A percentile compares a stretch with the other conserved stretches of the same genome.
Conservation (phyloP, 805 yeast species). For the Sugiyamaella smithiae region DNA sequence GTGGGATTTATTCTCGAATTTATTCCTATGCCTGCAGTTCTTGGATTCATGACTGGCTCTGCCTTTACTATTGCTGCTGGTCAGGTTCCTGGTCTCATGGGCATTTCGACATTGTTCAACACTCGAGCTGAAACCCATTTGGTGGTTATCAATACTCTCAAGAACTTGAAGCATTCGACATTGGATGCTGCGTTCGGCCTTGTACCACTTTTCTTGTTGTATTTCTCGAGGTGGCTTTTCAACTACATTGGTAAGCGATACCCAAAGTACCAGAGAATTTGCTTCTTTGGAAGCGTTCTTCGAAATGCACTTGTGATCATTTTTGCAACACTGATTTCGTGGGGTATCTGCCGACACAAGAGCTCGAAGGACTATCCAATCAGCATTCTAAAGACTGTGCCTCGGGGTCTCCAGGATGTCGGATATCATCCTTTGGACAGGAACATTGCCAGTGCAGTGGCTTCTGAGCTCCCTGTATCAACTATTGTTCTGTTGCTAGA, state of each 20-base stretch:
- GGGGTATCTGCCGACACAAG: constrained; percentile 62
- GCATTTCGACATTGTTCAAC: constrained; percentile 60
- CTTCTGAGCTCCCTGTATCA: constrained; percentile 81
- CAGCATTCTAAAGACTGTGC: constrained; percentile 70
- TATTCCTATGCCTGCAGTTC: constrained; percentile 86
- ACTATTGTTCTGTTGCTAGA: constrained; percentile 78
- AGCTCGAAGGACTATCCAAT: constrained; percentile 46
- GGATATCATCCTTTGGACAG: constrained; percentile 67
- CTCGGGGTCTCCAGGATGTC: constrained; percentile 74
- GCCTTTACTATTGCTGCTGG: constrained; percentile 80
- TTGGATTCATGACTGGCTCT: constrained; percentile 95
- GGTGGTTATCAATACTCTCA: constrained; percentile 68
- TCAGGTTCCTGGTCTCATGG: constrained; percentile 85
- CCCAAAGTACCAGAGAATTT: constrained; percentile 54
- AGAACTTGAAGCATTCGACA: constrained; percentile 64
- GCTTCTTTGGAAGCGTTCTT: constrained; percentile 71
- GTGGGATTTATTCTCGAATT: constrained; percentile 86
- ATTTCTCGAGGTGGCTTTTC: constrained; percentile 64
- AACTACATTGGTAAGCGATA: constrained; percentile 58
- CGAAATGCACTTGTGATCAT: constrained; percentile 81
- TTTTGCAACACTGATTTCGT: constrained; percentile 78
- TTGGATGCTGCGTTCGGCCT: constrained; percentile 90
- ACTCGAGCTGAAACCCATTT: constrained; percentile 68
- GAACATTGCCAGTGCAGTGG: constrained; percentile 58
- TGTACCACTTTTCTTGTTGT: constrained; percentile 67